Evolutionary conservation across 192 early-diverging fungal genomes (phyloP).

Genomic region (Chytriomyces hyalinus): DNA sequence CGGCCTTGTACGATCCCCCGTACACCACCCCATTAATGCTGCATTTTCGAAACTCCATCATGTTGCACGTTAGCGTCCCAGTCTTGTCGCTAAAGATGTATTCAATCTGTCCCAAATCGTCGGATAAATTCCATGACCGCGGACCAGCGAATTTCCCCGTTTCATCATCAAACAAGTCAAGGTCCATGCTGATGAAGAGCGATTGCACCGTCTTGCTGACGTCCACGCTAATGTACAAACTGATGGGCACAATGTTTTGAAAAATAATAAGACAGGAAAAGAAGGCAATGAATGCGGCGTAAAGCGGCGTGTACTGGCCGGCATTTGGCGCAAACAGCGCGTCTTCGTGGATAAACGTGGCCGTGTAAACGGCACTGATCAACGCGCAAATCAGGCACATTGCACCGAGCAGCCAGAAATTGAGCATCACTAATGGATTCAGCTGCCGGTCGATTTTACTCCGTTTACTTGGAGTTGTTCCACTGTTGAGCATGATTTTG

Average conservation of each 20-base stretch:
- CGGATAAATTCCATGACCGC: slow-evolving; percentile 90
- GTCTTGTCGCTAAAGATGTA: slow-evolving; percentile 98
- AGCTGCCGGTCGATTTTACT: slow-evolving; percentile 89
- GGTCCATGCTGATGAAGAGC: slow-evolving; percentile 89
- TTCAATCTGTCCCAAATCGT: slow-evolving; percentile 95
- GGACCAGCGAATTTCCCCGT: slow-evolving; percentile 65
- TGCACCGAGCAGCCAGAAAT: slow-evolving; percentile 57
- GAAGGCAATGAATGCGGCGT: slow-evolving; percentile 52
- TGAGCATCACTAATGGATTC: slow-evolving; percentile 80
- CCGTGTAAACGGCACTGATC: slow-evolving; percentile 49
- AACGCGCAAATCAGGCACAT: slow-evolving; percentile 59
- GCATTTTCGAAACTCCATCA: slow-evolving; percentile 97
- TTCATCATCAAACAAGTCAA: slow-evolving; percentile 82
- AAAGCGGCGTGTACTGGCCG: slow-evolving; percentile 31
- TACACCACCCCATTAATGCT: slow-evolving; percentile 86
- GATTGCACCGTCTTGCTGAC: slow-evolving; percentile 89
- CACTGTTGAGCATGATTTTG: slow-evolving; percentile 95
- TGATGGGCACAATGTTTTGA: slow-evolving; percentile 96
- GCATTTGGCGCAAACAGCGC: slow-evolving; percentile 47
- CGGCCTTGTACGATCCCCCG: slow-evolving; percentile 57
- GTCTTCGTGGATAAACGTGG: slow-evolving; percentile 47
- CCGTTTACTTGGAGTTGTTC: slow-evolving; percentile 89
- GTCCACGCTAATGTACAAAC: slow-evolving; percentile 92
- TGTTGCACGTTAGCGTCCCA: slow-evolving; percentile 92
- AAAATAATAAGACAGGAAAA: slow-evolving; percentile 87